Percentiles rank a stretch among this genome's conserved stretches.
These are phyloP conservation scores for Suillus tomentosus DNA, from an alignment of 768 basidiomycete genomes.

Conservation along the genomic window DNA sequence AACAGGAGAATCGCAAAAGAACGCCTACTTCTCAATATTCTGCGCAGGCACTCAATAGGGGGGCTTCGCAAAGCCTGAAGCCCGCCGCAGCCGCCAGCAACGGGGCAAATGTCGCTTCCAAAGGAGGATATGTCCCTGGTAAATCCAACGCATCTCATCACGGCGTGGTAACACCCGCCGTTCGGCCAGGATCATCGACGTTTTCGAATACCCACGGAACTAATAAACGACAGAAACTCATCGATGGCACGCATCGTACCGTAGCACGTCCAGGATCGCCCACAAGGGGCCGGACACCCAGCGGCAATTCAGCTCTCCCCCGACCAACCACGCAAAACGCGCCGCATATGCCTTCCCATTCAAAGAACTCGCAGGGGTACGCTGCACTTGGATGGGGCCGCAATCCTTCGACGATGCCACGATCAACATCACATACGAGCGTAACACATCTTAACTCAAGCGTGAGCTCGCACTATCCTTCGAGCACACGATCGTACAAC, in stretches of 20 bases:
- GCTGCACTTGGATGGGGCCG: conserved; percentile 36
- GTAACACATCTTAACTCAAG: conserved; percentile 15
- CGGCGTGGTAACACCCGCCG: conserved; percentile 59
- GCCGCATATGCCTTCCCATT: conserved; percentile 17
- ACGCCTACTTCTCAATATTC: conserved; percentile 39
- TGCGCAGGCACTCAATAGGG: conserved; percentile 28
- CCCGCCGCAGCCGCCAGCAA: conserved; percentile 12
- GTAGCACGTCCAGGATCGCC: conserved; percentile 27
- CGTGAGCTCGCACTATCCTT: conserved; percentile 7
- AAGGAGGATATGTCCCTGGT: conserved; percentile 31
- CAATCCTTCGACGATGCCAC: conserved; percentile 35
- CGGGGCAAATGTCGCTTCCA: conserved; percentile 13
- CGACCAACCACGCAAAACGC: conserved; percentile 12
- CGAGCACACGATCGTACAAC: not conserved
- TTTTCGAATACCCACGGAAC: conserved; percentile 49
- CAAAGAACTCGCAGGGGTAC: conserved; percentile 31
- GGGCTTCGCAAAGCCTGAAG: conserved; percentile 32
- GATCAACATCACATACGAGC: conserved; percentile 27
- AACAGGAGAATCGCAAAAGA: conserved; percentile 80
- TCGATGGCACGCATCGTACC: conserved; percentile 36
- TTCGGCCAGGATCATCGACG: conserved; percentile 46
- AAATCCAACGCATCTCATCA: conserved; percentile 29
- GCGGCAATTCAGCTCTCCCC: conserved; percentile 22
- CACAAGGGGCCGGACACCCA: conserved; percentile 31
- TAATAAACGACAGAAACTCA: conserved; percentile 63